Base-by-base conservation (phyloP, 495 filamentous ascomycete genomes). In the Hypoxylon crocopeplum region DNA sequence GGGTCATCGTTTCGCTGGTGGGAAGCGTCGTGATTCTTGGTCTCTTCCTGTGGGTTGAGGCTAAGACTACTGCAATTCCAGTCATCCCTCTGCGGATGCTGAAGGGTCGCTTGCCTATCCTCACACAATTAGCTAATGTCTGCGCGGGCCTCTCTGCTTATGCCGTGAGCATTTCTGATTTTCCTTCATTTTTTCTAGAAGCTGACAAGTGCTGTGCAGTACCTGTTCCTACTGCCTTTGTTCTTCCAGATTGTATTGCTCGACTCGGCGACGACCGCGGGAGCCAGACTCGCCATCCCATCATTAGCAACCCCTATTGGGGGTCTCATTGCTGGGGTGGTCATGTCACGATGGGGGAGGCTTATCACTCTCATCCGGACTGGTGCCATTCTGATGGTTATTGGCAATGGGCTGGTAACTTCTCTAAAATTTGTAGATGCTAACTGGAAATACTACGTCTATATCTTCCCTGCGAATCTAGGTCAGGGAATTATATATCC, bases 401-500 rank as follows among this genome's bases (percentile, higher is more conserved):
- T 87, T 21, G 86, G 85, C 1, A 87, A 87, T 32, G 57, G 70
- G 0, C 66, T 88, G 7, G 78, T 87, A 1, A 80, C 79, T 19
- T 72, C 79, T 0, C 69, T 88, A 3, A 70, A 70, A 1, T 87
- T 87, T 50, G 67, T 82, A 21, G 84, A 88, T 62, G 72, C 80
- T 3, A 50, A 61, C 1, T 88, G 86, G 85, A 87, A 87, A 56
- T 86, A 87, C 55, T 75, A 82, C 29, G 76, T 80, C 7, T 87
- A 82, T 59, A 79, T 87, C 13, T 81, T 88, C 40, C 86, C 86
- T 0, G 83, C 84, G 13, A 87, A 84, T 50, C 62, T 88, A 1
- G 85, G 86, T 2, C 84, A 87, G 41, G 84, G 84, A 0, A 85
- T 88, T 15, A 78, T 85, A 7, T 87, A 86, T 45, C 85, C 86